Conservation (phyloP, 768 basidiomycete species). For the Pisolithus microcarpus region DNA sequence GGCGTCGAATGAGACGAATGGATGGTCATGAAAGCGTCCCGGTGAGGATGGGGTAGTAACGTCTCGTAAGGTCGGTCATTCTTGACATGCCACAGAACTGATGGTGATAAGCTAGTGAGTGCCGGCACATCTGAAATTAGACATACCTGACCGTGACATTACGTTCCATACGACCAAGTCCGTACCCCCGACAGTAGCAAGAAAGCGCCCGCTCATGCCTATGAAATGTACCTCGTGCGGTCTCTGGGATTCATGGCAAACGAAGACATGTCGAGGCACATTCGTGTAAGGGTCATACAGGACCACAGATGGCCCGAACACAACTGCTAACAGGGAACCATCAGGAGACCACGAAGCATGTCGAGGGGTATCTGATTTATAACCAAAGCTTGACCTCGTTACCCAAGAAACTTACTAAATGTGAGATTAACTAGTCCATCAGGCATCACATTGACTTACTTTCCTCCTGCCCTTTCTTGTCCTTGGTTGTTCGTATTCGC, state of each 20-base stretch:
- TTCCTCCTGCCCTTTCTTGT: constrained; percentile 43
- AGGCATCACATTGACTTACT: constrained; percentile 32
- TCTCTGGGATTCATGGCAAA: constrained; percentile 44
- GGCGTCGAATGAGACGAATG: constrained; percentile 29
- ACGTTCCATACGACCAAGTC: constrained; percentile 71
- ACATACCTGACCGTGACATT: constrained; percentile 52
- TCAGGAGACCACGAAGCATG: constrained; percentile 78
- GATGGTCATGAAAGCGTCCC: constrained; percentile 56
- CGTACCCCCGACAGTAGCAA: constrained; percentile 45
- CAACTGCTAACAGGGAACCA: constrained; percentile 74
- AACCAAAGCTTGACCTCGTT: constrained; percentile 62
- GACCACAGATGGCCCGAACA: constrained; percentile 57
- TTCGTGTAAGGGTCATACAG: constrained; percentile 69
- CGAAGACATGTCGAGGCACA: constrained; percentile 51
- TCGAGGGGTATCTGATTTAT: constrained; percentile 60
- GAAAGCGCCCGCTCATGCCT: constrained; percentile 62
- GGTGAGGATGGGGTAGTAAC: constrained; percentile 49
- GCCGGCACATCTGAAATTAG: background rate
- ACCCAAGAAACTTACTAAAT: constrained; percentile 53
- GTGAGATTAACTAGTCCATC: background rate
- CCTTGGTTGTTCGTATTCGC: constrained; percentile 47
- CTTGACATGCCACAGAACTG: constrained; percentile 57
- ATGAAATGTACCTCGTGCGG: constrained; percentile 54
- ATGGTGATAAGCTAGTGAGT: background rate
- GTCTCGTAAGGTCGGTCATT: constrained; percentile 31